Conservation (phyloP, 1,139 yeast species). For the Blastobotrys apis region DNA sequence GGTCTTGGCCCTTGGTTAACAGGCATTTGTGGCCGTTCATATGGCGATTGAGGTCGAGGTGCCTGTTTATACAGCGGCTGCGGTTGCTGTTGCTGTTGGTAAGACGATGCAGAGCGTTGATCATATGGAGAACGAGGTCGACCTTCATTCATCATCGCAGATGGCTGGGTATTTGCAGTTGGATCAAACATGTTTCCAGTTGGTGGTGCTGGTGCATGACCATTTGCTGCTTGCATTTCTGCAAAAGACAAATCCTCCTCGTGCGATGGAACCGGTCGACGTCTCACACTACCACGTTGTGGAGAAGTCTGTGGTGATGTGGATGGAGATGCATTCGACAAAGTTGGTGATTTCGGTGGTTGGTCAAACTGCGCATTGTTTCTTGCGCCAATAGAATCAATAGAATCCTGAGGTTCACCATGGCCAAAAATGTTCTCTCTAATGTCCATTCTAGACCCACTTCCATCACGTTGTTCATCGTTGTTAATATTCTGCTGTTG, state of each 20-base stretch:
- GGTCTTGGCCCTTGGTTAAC: conserved; percentile 3
- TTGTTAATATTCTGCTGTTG: neutral
- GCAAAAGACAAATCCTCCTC: neutral
- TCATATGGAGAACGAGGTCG: neutral
- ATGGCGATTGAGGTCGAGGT: conserved; percentile 7
- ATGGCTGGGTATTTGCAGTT: conserved; percentile 18
- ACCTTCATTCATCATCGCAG: too few species aligned
- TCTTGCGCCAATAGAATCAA: conserved; percentile 20
- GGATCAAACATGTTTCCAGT: conserved; percentile 25
- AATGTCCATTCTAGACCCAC: conserved; percentile 13
- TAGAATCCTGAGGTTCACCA: conserved; percentile 24
- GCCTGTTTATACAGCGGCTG: neutral
- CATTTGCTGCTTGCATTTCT: neutral
- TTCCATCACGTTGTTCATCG: neutral
- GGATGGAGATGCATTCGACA: conserved; percentile 2
- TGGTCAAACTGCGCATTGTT: conserved; percentile 1
- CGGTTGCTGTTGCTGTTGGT: neutral
- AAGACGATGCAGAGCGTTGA: conserved; percentile 4
- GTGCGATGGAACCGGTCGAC: conserved; percentile 8
- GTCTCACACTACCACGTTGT: conserved; percentile 4
- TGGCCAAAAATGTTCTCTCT: conserved; percentile 23
- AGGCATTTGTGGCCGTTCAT: conserved; percentile 8
- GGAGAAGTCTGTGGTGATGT: conserved; percentile 1
- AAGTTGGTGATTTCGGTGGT: neutral
- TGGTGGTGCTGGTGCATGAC: conserved; percentile 1